Evolutionary conservation across 2,329 filamentous ascomycete species (phyloP), one percentile per base, ranked within the genome.

Genomic region (Xylaria polymorpha): DNA sequence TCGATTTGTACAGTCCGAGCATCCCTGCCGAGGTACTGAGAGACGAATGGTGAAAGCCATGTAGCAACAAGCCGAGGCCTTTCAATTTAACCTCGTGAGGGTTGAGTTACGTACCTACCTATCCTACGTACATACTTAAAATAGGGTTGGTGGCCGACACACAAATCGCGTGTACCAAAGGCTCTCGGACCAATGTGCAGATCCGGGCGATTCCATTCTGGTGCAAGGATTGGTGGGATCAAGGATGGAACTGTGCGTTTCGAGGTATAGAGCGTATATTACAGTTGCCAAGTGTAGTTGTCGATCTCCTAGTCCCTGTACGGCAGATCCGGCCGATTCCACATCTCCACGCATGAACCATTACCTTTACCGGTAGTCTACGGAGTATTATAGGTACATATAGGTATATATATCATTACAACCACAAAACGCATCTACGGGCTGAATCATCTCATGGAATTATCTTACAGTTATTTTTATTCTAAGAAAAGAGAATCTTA

Each of bases 131-230:
- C 10, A 39, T 56, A 9, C 32, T 56, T 12, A 22, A 56, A 39
- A 15, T 56, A 56, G 32, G n/a, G 53, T 56, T 58, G 8, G n/a
- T 5, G 39, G 22, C 15, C 4, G 37, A 5, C n/a, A 25, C 15
- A 32, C 43, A 43, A 18, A 41, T n/a, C 29, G 43, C 35, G 20
- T 51, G 12, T 22, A 65, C 35, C 35, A n/a, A 41, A 65, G 14
- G 18, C 35, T 60, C 56, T 59, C 44, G 46, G 56, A 29, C 37
- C 12, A 53, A 65, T 41, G 22, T 44, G 37, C 12, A 60, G 55
- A 60, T 65, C 62, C 37, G 46, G 62, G 35, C 18, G 46, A 50
- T 51, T 51, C 55, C 35, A 59, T 53, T 14, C 10, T 44, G 12
- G 29, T 20, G 12, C 25, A 35, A 25, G 29, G 20, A 22, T 44